Conservation (phyloP, 495 filamentous ascomycete species). For the Penicillium turbatum region DNA sequence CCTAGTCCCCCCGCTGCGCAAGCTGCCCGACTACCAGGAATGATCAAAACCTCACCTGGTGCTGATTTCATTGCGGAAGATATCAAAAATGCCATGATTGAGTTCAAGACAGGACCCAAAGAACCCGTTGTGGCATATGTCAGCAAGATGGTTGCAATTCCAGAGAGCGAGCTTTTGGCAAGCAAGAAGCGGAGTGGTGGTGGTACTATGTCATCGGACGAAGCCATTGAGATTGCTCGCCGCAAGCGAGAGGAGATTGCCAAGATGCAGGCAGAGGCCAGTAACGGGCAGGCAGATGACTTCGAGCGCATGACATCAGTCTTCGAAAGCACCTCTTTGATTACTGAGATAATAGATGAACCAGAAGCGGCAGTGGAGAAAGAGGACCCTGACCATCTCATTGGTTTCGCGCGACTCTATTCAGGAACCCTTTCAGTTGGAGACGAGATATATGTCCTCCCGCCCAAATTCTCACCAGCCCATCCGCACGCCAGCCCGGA, state of each 20-base stretch:
- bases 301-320: conserved; percentile 48
- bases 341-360: conserved; percentile 35
- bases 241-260: conserved; percentile 85
- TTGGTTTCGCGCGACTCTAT: conserved; percentile 91
- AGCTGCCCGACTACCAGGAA: conserved; percentile 68
- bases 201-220: conserved; percentile 70
- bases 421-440: conserved; percentile 87
- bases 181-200: conserved; percentile 65
- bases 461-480: conserved; percentile 85
- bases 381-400: conserved; percentile 76
- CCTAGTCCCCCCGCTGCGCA: conserved; percentile 85
- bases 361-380: conserved; percentile 43
- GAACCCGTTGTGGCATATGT: conserved; percentile 91
- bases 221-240: conserved; percentile 82
- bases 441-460: conserved; percentile 83
- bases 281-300: conserved; percentile 38
- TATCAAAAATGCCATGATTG: conserved; percentile 72
- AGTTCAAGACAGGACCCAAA: conserved; percentile 62
- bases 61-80: conserved; percentile 59
- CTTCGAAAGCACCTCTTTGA: conserved; percentile 49
- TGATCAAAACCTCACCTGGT: conserved; percentile 80
- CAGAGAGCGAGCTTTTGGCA: conserved; percentile 83
- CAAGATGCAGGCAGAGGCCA: conserved; percentile 60
- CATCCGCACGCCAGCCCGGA: conserved; percentile 70
- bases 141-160: conserved; percentile 96